Conservation (phyloP, 176 grass and related monocot genomes). For the Musa acuminata region DNA sequence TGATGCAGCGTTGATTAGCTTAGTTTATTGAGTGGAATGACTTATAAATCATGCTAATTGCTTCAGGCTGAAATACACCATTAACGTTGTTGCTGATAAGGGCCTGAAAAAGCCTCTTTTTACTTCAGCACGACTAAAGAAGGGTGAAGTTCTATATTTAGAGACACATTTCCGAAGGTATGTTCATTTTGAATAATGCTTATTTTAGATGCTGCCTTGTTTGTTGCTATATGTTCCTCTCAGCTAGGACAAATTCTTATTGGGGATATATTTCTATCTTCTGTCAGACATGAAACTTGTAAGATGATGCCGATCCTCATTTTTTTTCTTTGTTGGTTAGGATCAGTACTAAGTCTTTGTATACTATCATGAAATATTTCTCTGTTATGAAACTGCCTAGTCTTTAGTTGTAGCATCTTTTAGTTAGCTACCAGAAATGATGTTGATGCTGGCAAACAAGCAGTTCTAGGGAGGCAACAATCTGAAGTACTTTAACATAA, state of each 20-base stretch:
- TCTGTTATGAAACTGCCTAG: too few relatives aligned
- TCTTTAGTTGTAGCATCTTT: too few relatives aligned
- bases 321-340: background rate
- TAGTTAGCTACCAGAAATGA: too few relatives aligned
- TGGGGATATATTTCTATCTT: background rate
- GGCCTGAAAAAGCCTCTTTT: slow-evolving; percentile 80
- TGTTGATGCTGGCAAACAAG: too few relatives aligned
- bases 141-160: slow-evolving; percentile 89
- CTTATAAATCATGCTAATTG: slow-evolving; percentile 11
- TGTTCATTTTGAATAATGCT: slow-evolving; percentile 12
- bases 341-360: background rate
- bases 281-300: background rate
- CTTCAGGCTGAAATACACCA: slow-evolving; percentile 90
- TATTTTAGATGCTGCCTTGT: background rate
- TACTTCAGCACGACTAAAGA: slow-evolving; percentile 88
- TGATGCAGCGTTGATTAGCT: background rate
- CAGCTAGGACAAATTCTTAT: background rate
- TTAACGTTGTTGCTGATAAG: slow-evolving; percentile 94
- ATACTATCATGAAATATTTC: too few relatives aligned
- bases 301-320: background rate
- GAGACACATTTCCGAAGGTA: slow-evolving; percentile 91
- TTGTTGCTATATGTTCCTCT: background rate
- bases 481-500: too few relatives aligned
- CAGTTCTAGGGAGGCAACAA: too few relatives aligned
- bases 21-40: background rate